A percentile compares a stretch with the other conserved stretches of the same genome.
Conservation (phyloP, 2,329 filamentous ascomycete species). For the Sclerotinia glacialis region DNA sequence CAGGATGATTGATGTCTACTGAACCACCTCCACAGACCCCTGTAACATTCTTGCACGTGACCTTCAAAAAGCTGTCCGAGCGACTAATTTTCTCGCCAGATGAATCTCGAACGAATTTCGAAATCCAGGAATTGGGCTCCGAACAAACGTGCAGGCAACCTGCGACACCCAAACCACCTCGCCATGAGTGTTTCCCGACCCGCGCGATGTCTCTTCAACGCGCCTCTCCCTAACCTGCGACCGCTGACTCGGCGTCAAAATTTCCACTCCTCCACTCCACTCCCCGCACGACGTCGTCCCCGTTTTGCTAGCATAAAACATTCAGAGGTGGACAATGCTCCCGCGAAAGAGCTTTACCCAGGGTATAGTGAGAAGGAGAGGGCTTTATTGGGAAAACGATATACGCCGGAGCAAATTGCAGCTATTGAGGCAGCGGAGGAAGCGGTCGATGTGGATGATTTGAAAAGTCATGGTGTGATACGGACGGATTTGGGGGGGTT, state of each 20-base stretch:
- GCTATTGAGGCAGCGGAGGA: slow-evolving; percentile 79
- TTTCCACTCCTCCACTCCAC: slow-evolving; percentile 47
- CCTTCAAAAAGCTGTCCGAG: slow-evolving; percentile 3
- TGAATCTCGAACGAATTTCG: slow-evolving; percentile 13
- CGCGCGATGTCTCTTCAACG: slow-evolving; percentile 50
- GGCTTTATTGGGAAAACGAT: slow-evolving; percentile 60
- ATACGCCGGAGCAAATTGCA: slow-evolving; percentile 76
- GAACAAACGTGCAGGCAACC: slow-evolving; percentile 28
- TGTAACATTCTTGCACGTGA: neutral
- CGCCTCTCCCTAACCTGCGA: slow-evolving; percentile 42
- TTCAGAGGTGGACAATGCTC: slow-evolving; percentile 36
- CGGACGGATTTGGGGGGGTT: slow-evolving; percentile 71
- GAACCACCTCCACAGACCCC: neutral
- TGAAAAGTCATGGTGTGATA: slow-evolving; percentile 68
- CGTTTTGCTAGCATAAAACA: slow-evolving; percentile 43
- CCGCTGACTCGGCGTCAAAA: slow-evolving; percentile 47
- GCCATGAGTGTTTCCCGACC: slow-evolving; percentile 50
- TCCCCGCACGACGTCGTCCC: slow-evolving; percentile 41
- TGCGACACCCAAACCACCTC: slow-evolving; percentile 20
- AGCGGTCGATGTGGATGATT: slow-evolving; percentile 69
- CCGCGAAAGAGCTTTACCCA: slow-evolving; percentile 50
- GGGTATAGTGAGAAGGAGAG: slow-evolving; percentile 67
- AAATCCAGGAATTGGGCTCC: slow-evolving; percentile 29
- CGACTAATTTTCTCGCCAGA: slow-evolving; percentile 19
- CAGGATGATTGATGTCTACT: neutral